Percentiles rank a stretch among this genome's conserved stretches.
Conservation (phyloP, 495 filamentous ascomycete species). For the Rostrohypoxylon terebratum region DNA sequence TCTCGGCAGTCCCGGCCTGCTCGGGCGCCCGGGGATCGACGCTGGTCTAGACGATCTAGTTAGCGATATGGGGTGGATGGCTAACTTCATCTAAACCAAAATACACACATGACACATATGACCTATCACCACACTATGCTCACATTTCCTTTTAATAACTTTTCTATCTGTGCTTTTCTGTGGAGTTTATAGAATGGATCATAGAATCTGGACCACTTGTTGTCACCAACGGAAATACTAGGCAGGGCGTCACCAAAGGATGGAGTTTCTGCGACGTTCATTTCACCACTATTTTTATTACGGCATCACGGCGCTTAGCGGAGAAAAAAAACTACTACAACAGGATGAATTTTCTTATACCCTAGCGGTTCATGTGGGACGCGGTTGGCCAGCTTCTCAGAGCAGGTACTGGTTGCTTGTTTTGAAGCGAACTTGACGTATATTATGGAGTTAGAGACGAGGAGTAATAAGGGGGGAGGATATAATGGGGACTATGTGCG, state of each 20-base stretch:
- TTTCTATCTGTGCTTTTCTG: slow-evolving; percentile 3
- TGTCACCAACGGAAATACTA: slow-evolving; percentile 32
- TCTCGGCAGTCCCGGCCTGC: slow-evolving; percentile 44
- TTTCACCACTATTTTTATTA: slow-evolving; percentile 10
- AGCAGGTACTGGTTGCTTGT: slow-evolving; percentile 33
- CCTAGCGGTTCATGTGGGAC: slow-evolving; percentile 24
- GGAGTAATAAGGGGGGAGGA: slow-evolving; percentile 19
- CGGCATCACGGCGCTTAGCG: slow-evolving; percentile 30
- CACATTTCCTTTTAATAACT: neutral
- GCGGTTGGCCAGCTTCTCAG: slow-evolving; percentile 26
- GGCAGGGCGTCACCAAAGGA: slow-evolving; percentile 21
- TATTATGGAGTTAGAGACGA: slow-evolving; percentile 17
- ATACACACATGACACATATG: slow-evolving; percentile 21
- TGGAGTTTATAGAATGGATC: slow-evolving; percentile 29
- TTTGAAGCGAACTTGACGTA: slow-evolving; percentile 19
- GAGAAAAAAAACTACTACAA: slow-evolving; percentile 5
- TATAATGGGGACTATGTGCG: slow-evolving; percentile 25
- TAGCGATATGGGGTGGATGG: slow-evolving; percentile 61
- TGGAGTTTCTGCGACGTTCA: slow-evolving; percentile 25
- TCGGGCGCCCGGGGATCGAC: slow-evolving; percentile 51
- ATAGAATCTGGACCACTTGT: slow-evolving; percentile 38
- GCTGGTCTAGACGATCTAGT: slow-evolving; percentile 58
- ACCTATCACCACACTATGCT: neutral
- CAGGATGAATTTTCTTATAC: slow-evolving; percentile 30
- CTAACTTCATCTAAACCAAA: slow-evolving; percentile 53